Percentiles rank a stretch among this genome's conserved stretches.
Evolutionary conservation across 1,284 basidiomycete species (phyloP).

Genomic region (Afroboletus lepidellus): DNA sequence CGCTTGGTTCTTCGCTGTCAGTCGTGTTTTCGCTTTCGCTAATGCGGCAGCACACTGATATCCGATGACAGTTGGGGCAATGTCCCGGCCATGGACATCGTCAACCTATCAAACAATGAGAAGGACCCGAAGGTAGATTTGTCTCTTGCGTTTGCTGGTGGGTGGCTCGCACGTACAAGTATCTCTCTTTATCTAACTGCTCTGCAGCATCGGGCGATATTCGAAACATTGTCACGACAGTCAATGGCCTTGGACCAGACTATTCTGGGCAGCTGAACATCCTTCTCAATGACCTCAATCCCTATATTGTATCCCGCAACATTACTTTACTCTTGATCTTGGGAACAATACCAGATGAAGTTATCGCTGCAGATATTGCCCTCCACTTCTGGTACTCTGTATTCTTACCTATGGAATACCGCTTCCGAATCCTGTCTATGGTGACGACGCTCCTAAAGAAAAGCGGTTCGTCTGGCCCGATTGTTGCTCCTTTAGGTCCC

Average conservation of each 20-base stretch:
- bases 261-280: constrained; percentile 30
- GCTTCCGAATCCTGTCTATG: constrained; percentile 20
- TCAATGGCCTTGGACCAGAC: constrained; percentile 25
- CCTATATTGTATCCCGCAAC: constrained; percentile 35
- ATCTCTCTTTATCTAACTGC: background rate
- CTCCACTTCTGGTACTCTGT: constrained; percentile 47
- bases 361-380: constrained; percentile 39
- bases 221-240: constrained; percentile 24
- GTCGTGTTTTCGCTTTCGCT: constrained; percentile 1
- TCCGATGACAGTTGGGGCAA: constrained; percentile 20
- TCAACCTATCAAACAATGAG: constrained; percentile 41
- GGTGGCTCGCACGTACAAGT: constrained; percentile 7
- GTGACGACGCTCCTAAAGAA: constrained; percentile 20
- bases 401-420: constrained; percentile 38
- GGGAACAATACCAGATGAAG: constrained; percentile 29
- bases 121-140: constrained; percentile 33
- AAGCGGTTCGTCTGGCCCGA: background rate
- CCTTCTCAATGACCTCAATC: constrained; percentile 37
- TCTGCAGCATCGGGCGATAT: constrained; percentile 27
- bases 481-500: constrained; percentile 13
- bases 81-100: constrained; percentile 37
- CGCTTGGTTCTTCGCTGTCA: constrained; percentile 25
- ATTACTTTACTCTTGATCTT: constrained; percentile 40
- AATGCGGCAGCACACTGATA: background rate
- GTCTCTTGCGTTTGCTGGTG: constrained; percentile 37